Evolutionary conservation across 1,284 basidiomycete genomes (phyloP).

Genomic region (Heterobasidion occidentale): DNA sequence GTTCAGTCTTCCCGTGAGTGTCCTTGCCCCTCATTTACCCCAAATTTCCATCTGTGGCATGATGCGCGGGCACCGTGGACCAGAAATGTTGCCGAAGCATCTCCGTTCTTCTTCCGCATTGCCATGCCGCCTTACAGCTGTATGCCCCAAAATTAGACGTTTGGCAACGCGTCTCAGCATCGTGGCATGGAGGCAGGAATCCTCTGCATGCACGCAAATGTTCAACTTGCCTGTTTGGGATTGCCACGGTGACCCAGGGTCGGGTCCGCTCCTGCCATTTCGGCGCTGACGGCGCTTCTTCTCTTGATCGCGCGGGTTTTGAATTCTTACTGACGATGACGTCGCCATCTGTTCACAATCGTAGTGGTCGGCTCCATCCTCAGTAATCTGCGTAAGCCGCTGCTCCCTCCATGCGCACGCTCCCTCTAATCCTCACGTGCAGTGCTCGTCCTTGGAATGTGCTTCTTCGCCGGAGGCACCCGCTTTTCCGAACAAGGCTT

Average conservation of each 20-base stretch:
- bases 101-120: too few species aligned
- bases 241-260: too few species aligned
- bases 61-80: too few species aligned
- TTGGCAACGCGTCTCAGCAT: too few species aligned
- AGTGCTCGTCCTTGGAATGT: constrained; percentile 46
- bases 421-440: neutral
- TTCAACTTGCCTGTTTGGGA: too few species aligned
- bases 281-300: neutral
- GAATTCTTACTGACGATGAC: constrained; percentile 52
- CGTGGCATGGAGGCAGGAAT: too few species aligned
- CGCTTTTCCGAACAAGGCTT: constrained; percentile 67
- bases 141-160: too few species aligned
- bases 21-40: neutral
- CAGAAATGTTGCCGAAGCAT: too few species aligned
- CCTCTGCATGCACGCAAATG: too few species aligned
- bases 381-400: constrained; percentile 58
- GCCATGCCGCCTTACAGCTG: too few species aligned
- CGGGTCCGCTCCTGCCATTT: too few species aligned
- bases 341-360: constrained; percentile 76
- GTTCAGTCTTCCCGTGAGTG: constrained; percentile 79
- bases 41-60: too few species aligned
- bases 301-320: constrained; percentile 4
- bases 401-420: constrained; percentile 14
- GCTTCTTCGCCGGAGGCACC: constrained; percentile 62
- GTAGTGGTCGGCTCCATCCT: constrained; percentile 75